Percentiles rank a stretch among this genome's conserved stretches.
phyloP scores from a whole-genome alignment of 2,329 filamentous ascomycete genomes.

The Exophiala dermatitidis region DNA sequence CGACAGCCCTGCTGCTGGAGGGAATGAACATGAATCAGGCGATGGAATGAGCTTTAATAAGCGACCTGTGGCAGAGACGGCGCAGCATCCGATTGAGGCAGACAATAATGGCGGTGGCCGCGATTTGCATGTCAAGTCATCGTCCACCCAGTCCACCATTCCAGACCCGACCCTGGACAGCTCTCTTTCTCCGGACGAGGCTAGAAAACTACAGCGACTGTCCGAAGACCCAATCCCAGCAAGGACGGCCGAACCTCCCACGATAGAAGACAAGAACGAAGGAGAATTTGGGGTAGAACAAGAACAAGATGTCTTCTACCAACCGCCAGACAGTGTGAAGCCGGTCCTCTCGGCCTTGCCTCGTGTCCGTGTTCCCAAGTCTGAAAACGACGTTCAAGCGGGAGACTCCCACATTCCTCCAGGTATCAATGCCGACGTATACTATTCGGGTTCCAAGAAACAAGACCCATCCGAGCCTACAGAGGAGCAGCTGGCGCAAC shows the following conservation, averaged over 20 bases:
- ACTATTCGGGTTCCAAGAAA: slow-evolving; percentile 35
- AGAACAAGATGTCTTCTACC: slow-evolving; percentile 54
- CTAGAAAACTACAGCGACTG: slow-evolving; percentile 42
- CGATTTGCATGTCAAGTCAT: slow-evolving; percentile 33
- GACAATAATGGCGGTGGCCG: slow-evolving; percentile 26
- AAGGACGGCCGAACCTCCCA: slow-evolving; percentile 41
- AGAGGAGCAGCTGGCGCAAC: slow-evolving; percentile 52
- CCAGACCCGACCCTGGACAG: slow-evolving; percentile 31
- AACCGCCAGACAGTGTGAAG: slow-evolving; percentile 42
- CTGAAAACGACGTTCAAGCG: slow-evolving; percentile 42
- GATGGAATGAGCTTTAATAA: slow-evolving; percentile 20
- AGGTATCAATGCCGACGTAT: slow-evolving; percentile 51
- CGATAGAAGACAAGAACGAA: slow-evolving; percentile 20
- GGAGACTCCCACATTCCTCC: slow-evolving; percentile 36
- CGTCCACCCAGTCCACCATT: slow-evolving; percentile 38
- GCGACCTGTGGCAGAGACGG: slow-evolving; percentile 28
- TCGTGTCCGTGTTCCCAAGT: slow-evolving; percentile 49
- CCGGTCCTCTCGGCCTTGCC: slow-evolving; percentile 48
- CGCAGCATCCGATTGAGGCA: slow-evolving; percentile 26
- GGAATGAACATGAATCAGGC: slow-evolving; percentile 13
- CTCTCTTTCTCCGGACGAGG: slow-evolving; percentile 37
- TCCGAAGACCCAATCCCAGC: slow-evolving; percentile 49
- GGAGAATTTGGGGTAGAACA: slow-evolving; percentile 39
- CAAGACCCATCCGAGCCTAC: slow-evolving; percentile 38
- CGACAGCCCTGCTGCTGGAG: slow-evolving; percentile 2